Evolutionary conservation across 192 early-diverging fungal genomes (phyloP).

Genomic region (Coemansia sp.): DNA sequence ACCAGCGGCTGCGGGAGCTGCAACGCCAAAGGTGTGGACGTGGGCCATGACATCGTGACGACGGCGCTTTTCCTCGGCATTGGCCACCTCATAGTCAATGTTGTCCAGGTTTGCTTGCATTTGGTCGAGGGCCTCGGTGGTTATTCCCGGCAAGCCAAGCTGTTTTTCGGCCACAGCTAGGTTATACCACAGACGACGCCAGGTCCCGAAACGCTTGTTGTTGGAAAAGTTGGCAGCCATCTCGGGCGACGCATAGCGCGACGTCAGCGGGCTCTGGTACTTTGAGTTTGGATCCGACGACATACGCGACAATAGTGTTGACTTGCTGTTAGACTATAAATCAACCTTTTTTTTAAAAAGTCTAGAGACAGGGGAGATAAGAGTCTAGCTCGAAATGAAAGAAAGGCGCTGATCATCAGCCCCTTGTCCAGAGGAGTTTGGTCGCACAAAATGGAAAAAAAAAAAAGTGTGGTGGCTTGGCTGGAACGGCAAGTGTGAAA

Average conservation of each 20-base stretch:
- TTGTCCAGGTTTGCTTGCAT: constrained; percentile 83
- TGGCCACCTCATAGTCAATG: constrained; percentile 88
- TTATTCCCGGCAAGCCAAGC: constrained; percentile 86
- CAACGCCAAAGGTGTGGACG: constrained; percentile 91
- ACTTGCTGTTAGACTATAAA: too few relatives aligned
- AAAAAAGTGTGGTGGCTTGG: not conserved
- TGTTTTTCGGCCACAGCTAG: constrained; percentile 90
- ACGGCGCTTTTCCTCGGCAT: constrained; percentile 85
- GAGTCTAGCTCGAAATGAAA: not conserved
- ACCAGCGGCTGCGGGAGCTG: constrained; percentile 77
- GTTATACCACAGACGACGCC: constrained; percentile 93
- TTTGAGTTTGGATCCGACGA: constrained; percentile 60
- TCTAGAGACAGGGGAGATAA: not conserved
- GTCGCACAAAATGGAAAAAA: not conserved
- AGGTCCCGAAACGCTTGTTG: constrained; percentile 91
- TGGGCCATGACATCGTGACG: constrained; percentile 99
- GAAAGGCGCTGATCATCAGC: not conserved
- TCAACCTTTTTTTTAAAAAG: not conserved
- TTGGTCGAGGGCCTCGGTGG: constrained; percentile 76
- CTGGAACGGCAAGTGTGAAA: too few relatives aligned
- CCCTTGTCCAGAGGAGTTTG: not conserved
- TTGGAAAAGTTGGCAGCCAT: constrained; percentile 96
- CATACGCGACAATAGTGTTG: too few relatives aligned
- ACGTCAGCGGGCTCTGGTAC: constrained; percentile 94
- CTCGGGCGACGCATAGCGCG: constrained; percentile 93